Base-by-base conservation (phyloP, 345 rosid species). In the Isatis tinctoria region DNA sequence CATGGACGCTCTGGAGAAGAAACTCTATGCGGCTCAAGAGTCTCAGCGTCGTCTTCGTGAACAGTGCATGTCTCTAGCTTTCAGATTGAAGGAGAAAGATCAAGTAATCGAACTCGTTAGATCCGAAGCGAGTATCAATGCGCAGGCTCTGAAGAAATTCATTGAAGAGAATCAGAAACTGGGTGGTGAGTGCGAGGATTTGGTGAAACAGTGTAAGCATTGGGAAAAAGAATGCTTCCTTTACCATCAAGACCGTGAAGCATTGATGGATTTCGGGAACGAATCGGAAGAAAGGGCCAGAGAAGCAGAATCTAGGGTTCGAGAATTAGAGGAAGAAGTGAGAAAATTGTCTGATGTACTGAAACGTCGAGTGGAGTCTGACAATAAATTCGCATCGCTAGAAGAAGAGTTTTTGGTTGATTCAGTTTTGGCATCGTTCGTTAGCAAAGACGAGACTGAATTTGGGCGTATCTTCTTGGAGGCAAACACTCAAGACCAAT, bases 231-330 rank as follows among this genome's bases (percentile, higher is more conserved):
- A 90, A 76, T 85, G 93, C 51, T 78, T 87, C 4, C 86, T 90
- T 26, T 92, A 87, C n/a, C 90, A 88, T 35, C 79, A 76, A 57
- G 94, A 92, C 48, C 79, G 96, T 54, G 96, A 92, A 47, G 87
- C 88, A 4, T 70, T 90, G 78, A 93, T 93, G 96, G 98, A 93
- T 47, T 92, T 90, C 65, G 91, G 93, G 16, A 89, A 93, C 65
- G 98, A 93, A 80, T 86, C 93, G 0, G 90, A 87, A 40, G 89
- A 85, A 74, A 83, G 90, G 69, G 96, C 98, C 0, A 85, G 79
- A 60, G 86, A 75, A 67, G 95, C 95, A 1, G 92, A 88, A 57
- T 60, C 70, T 61, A 83, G 84, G 86, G 90, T 79, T 76, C 69
- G 70, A 9, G 86, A 85, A 43, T 79, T 93, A 74, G 93, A 88